Conservation (phyloP, 2,329 filamentous ascomycete species). For the Sarocladium kiliense region DNA sequence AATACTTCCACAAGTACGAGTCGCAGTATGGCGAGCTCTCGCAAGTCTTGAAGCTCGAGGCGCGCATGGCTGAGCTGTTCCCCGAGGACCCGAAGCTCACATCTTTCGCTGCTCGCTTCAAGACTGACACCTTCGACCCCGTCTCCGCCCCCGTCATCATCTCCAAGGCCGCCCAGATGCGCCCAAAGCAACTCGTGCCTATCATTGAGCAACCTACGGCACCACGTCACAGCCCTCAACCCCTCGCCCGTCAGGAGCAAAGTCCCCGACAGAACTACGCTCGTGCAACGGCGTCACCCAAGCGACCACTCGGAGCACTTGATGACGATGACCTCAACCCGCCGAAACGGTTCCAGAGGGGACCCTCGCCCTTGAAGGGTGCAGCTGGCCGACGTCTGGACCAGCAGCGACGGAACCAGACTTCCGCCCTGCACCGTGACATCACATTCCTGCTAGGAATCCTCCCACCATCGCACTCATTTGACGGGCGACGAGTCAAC, state of each 20-base stretch:
- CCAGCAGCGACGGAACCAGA: constrained; percentile 63
- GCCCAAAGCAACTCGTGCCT: constrained; percentile 52
- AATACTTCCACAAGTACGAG: constrained; percentile 93
- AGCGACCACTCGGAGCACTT: constrained; percentile 51
- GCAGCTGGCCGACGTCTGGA: constrained; percentile 81
- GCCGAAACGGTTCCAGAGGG: constrained; percentile 80
- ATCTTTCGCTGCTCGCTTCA: constrained; percentile 73
- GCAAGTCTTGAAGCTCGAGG: constrained; percentile 86
- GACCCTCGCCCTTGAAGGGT: constrained; percentile 89
- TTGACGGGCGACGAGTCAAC: constrained; percentile 66
- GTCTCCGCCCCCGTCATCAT: constrained; percentile 77
- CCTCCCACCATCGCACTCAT: constrained; percentile 68
- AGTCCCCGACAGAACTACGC: constrained; percentile 45
- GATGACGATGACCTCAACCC: constrained; percentile 72
- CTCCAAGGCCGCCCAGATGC: constrained; percentile 73
- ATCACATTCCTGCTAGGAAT: constrained; percentile 63
- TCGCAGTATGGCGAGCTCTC: constrained; percentile 88
- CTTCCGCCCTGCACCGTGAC: constrained; percentile 66
- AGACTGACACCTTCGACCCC: constrained; percentile 69
- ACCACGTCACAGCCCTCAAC: constrained; percentile 38
- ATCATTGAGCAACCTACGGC: constrained; percentile 45
- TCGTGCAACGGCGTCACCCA: constrained; percentile 48
- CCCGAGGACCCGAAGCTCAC: constrained; percentile 75
- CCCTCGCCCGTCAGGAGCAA: constrained; percentile 26
- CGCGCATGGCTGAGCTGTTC: constrained; percentile 89